These are phyloP conservation scores for Gaeumannomyces tritici DNA, from an alignment of 2,329 filamentous ascomycete genomes.

Conservation along the genomic window DNA sequence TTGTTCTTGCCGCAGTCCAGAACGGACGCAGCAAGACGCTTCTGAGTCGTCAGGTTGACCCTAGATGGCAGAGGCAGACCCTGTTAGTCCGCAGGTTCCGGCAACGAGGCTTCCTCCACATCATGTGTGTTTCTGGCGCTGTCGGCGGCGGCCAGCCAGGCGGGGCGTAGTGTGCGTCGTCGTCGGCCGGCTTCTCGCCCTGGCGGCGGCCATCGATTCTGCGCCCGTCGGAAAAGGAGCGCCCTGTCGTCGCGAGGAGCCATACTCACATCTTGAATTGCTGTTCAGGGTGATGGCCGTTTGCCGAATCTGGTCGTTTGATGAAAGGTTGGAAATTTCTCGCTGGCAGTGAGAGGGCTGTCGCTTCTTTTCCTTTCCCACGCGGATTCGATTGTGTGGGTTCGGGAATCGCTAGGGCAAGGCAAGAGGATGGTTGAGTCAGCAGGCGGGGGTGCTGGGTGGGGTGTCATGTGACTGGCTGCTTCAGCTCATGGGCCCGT, in stretches of 20 bases:
- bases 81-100: conserved; percentile 1
- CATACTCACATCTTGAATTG: conserved; percentile 29
- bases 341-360: conserved; percentile 14
- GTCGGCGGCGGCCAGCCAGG: not conserved
- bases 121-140: not conserved
- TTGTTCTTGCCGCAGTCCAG: conserved; percentile 99
- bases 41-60: conserved; percentile 99
- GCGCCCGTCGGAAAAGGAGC: not conserved
- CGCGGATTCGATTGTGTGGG: conserved; percentile 2
- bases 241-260: conserved; percentile 1
- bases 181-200: not conserved
- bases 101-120: not conserved
- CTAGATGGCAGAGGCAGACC: conserved; percentile 37
- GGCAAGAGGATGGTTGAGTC: not conserved
- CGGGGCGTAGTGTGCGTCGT: not conserved
- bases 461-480: not conserved
- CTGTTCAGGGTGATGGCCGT: conserved; percentile 25
- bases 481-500: not conserved
- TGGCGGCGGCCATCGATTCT: not conserved
- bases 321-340: conserved; percentile 18
- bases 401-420: not conserved
- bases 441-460: not conserved
- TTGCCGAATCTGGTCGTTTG: conserved; percentile 16
- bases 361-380: not conserved
- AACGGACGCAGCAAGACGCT: conserved; percentile 98